Base-by-base conservation (phyloP, 495 filamentous ascomycete genomes). In the Penicillium arizonense region DNA sequence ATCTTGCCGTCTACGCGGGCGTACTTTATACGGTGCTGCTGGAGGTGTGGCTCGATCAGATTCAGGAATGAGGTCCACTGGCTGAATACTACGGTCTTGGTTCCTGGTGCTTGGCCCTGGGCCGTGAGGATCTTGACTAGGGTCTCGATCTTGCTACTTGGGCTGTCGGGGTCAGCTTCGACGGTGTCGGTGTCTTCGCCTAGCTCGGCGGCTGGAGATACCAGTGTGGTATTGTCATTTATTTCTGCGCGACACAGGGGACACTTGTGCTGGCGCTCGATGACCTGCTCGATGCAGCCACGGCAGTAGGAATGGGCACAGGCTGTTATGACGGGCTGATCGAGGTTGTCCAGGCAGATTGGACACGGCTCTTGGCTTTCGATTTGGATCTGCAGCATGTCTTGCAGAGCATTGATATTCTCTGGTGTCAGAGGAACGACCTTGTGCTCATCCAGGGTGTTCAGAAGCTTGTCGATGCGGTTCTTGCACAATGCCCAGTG, bases 21-120 rank as follows among this genome's bases (percentile, higher is more conserved):
- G 68, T 84, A 92, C 14, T 71, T 81, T 63, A 88, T 82, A 0
- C 79, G 78, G 8, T 77, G 72, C 13, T 81, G 74, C 14, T 77
- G 61, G 8, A 97, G 77, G 50, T 94, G 84, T 1, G 78, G 74
- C 60, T 90, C 82, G 36, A 96, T 80, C 46, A 96, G 79, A 42
- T 88, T 79, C 2, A 97, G 77, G 74, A 96, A 96, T 4, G 82
- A 86, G 0, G 92, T 96, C 92, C 92, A 97, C 63, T 96, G 91
- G 10, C 86, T 90, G 75, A 97, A 97, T 32, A 96, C 80, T 46
- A 97, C 84, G 3, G 90, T 88, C 64, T 97, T 97, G 36, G 83
- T 90, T 7, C 73, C 77, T 0, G 83, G 71, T 14, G 87, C 84
- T 55, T 82, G 82, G 9, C 85, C 79, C 37, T 84, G 83, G 1